Percentiles rank a stretch among this genome's conserved stretches.
Evolutionary conservation across 495 filamentous ascomycete genomes (phyloP).

Genomic region (Aspergillus homomorphus): DNA sequence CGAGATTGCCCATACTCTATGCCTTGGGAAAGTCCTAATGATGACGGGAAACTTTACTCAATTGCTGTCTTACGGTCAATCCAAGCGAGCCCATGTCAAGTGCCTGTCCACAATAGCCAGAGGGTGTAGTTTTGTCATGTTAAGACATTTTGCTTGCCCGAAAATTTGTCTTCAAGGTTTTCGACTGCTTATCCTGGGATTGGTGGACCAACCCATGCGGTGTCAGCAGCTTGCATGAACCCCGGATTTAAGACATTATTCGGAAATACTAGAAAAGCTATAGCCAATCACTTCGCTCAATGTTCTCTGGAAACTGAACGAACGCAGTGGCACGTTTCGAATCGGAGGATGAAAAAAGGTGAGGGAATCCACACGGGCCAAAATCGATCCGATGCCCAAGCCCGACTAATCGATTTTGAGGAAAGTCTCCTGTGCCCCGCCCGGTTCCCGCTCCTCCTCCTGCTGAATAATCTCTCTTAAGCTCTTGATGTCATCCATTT

Average conservation of each 20-base stretch:
- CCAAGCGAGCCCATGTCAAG: no score
- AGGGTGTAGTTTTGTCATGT: no score
- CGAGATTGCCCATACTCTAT: no score
- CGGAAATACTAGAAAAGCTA: not conserved
- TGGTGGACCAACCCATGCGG: not conserved
- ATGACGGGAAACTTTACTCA: no score
- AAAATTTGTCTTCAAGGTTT: no score
- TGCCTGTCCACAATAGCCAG: no score
- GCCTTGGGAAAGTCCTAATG: no score
- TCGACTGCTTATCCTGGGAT: no score
- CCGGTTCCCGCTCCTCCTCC: not conserved
- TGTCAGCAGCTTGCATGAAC: not conserved
- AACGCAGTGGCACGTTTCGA: not conserved
- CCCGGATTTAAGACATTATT: not conserved
- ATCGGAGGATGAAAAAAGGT: not conserved
- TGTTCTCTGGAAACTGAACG: not conserved
- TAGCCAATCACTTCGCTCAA: not conserved
- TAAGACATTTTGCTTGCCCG: no score
- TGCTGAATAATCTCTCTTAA: not conserved
- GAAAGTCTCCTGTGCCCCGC: conserved; percentile 3
- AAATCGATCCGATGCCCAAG: not conserved
- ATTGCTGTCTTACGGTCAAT: no score
- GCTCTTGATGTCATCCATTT: conserved; percentile 4
- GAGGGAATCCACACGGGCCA: not conserved
- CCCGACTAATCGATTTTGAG: not conserved